phyloP scores from a whole-genome alignment of 2,329 filamentous ascomycete species.

The Graphilbum ipis-grandicollis region DNA sequence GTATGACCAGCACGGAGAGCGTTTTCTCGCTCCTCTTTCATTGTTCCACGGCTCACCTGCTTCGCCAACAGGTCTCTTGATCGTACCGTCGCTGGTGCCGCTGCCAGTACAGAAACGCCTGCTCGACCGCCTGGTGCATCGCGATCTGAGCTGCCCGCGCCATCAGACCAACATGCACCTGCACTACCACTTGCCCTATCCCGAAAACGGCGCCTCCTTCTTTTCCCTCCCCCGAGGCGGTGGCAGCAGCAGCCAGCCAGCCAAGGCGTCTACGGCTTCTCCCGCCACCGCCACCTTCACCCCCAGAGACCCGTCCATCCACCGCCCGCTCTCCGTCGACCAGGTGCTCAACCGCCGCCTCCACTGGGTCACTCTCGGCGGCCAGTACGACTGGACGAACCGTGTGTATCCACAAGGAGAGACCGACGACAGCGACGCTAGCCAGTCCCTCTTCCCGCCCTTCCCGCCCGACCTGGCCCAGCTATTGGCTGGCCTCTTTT shows the following conservation, averaged over 20 bases:
- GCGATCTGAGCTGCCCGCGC: slow-evolving; percentile 48
- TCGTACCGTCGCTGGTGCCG: slow-evolving; percentile 61
- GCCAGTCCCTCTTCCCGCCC: slow-evolving; percentile 10
- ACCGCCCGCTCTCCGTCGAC: slow-evolving; percentile 53
- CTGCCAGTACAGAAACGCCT: slow-evolving; percentile 49
- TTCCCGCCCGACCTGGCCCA: slow-evolving; percentile 60
- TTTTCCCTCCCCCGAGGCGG: slow-evolving; percentile 29
- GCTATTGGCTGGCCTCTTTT: slow-evolving; percentile 56
- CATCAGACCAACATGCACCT: slow-evolving; percentile 67
- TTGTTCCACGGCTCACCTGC: neutral
- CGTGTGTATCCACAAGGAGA: slow-evolving; percentile 51
- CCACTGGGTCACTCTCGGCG: slow-evolving; percentile 87
- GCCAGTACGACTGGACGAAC: slow-evolving; percentile 90
- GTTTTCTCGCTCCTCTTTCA: no score
- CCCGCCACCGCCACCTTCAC: slow-evolving; percentile 31
- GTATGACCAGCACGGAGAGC: no score
- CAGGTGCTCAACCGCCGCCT: slow-evolving; percentile 64
- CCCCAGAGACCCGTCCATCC: slow-evolving; percentile 56
- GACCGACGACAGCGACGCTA: slow-evolving; percentile 15
- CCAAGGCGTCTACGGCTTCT: no score
- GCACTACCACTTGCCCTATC: slow-evolving; percentile 18
- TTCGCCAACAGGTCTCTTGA: slow-evolving; percentile 46
- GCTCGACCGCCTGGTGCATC: slow-evolving; percentile 49
- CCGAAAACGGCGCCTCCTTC: slow-evolving; percentile 24
- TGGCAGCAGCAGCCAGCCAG: slow-evolving; percentile 16